Conservation (phyloP, 164 flowering plant species). For the Amborella trichopoda region DNA sequence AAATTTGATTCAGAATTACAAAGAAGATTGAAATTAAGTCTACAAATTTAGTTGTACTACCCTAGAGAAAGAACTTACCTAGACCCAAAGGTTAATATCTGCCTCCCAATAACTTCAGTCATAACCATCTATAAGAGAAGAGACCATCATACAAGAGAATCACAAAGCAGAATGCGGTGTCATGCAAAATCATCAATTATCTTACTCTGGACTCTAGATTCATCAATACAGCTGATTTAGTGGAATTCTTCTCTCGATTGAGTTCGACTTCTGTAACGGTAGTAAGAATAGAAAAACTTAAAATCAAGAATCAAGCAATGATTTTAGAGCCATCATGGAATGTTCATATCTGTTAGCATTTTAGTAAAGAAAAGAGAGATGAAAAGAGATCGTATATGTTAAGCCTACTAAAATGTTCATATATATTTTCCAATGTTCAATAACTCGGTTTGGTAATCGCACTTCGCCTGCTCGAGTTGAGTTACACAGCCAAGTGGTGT, state of each 20-base stretch:
- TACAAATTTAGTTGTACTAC: too few relatives aligned
- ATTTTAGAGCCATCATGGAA: background rate
- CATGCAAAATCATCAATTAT: background rate
- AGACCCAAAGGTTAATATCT: slow-evolving; percentile 71
- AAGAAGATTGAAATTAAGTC: background rate
- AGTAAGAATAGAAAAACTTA: background rate
- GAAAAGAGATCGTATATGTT: too few relatives aligned
- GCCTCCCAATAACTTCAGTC: slow-evolving; percentile 84
- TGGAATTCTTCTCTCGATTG: slow-evolving; percentile 65
- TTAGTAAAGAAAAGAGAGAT: too few relatives aligned
- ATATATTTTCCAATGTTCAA: too few relatives aligned
- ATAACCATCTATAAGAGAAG: slow-evolving; percentile 47
- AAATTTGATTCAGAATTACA: background rate
- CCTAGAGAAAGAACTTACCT: slow-evolving; percentile 29
- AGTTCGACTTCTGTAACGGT: slow-evolving; percentile 51
- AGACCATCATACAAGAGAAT: background rate
- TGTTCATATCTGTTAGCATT: too few relatives aligned
- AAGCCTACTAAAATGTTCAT: too few relatives aligned
- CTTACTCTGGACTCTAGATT: slow-evolving; percentile 83
- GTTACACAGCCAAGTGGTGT: too few relatives aligned
- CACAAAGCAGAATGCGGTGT: background rate
- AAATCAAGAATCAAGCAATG: background rate
- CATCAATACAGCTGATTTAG: slow-evolving; percentile 75
- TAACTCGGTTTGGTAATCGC: too few relatives aligned
- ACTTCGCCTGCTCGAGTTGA: too few relatives aligned